Percentiles rank a stretch among this genome's conserved stretches.
These are phyloP conservation scores for Lachnellula hyalina DNA, from an alignment of 2,329 filamentous ascomycete species.

Conservation along the genomic window DNA sequence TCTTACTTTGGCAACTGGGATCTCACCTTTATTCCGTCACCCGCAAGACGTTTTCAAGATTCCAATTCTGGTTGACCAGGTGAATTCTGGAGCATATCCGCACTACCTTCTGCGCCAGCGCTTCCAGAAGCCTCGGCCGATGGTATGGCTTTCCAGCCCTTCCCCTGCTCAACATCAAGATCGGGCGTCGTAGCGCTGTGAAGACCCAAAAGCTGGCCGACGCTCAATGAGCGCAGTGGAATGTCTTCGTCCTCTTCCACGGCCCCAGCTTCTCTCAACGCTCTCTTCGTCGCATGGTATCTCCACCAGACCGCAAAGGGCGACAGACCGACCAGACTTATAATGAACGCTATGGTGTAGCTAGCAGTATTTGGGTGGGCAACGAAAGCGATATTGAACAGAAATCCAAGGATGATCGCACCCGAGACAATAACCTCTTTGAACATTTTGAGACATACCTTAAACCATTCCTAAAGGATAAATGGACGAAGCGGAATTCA, in stretches of 20 bases:
- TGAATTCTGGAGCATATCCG: not conserved
- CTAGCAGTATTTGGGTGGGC: conserved; percentile 19
- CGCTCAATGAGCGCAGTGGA: not conserved
- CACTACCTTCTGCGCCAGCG: not conserved
- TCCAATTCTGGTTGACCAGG: not conserved
- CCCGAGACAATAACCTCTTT: conserved; percentile 21
- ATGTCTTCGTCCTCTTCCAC: not conserved
- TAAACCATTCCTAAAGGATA: not conserved
- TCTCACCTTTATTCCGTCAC: no score
- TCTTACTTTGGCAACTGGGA: no score
- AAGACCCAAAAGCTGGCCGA: not conserved
- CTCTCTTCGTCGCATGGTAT: conserved; percentile 1
- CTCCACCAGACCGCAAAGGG: conserved; percentile 13
- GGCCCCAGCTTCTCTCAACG: not conserved
- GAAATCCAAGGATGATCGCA: conserved; percentile 20
- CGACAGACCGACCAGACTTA: conserved; percentile 12
- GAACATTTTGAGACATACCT: conserved; percentile 12
- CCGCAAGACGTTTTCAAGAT: no score
- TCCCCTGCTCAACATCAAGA: not conserved
- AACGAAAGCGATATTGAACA: conserved; percentile 19
- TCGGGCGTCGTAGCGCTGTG: not conserved
- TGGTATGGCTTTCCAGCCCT: not conserved
- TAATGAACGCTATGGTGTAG: conserved; percentile 20
- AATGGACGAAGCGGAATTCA: not conserved
- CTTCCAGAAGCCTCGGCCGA: not conserved